A percentile compares a stretch with the other conserved stretches of the same genome.
Evolutionary conservation across 805 yeast species (phyloP).

Genomic region (Yamadazyma laniorum): DNA sequence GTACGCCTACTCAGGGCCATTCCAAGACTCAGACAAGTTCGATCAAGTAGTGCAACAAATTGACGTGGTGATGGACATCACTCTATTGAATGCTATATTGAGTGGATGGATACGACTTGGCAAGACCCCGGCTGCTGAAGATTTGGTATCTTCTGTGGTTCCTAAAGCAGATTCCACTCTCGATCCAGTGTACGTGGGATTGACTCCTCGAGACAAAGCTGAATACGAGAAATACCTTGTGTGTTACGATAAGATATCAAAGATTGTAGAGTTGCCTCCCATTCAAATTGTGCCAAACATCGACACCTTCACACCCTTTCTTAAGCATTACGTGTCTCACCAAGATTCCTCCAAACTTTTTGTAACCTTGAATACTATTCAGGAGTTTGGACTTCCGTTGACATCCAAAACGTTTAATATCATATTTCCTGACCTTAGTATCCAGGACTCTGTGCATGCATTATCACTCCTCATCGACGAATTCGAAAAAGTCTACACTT

Average conservation of each 20-base stretch:
- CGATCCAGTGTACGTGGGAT: constrained; percentile 5
- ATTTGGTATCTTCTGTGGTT: neutral
- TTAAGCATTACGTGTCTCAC: constrained; percentile 11
- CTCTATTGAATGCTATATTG: constrained; percentile 10
- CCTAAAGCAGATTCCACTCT: neutral
- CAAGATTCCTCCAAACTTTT: constrained; percentile 5
- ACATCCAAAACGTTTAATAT: constrained; percentile 29
- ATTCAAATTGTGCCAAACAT: constrained; percentile 16
- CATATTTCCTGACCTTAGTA: constrained; percentile 15
- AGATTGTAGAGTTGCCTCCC: constrained; percentile 1
- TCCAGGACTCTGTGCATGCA: constrained; percentile 13
- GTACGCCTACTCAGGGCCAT: neutral
- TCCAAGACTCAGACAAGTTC: constrained; percentile 1
- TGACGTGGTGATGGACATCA: constrained; percentile 10
- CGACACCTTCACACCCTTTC: constrained; percentile 18
- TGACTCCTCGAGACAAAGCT: constrained; percentile 3
- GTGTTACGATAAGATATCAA: constrained; percentile 9
- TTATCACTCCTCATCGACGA: constrained; percentile 15
- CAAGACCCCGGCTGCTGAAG: constrained; percentile 1
- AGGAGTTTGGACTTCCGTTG: constrained; percentile 25
- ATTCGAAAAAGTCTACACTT: constrained; percentile 13
- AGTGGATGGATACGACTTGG: constrained; percentile 9
- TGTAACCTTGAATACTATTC: constrained; percentile 13
- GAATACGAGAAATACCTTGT: constrained; percentile 7
- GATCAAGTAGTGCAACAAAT: neutral